phyloP scores from a whole-genome alignment of 306 rosid species.

The Amphicarpaea edgeworthii region DNA sequence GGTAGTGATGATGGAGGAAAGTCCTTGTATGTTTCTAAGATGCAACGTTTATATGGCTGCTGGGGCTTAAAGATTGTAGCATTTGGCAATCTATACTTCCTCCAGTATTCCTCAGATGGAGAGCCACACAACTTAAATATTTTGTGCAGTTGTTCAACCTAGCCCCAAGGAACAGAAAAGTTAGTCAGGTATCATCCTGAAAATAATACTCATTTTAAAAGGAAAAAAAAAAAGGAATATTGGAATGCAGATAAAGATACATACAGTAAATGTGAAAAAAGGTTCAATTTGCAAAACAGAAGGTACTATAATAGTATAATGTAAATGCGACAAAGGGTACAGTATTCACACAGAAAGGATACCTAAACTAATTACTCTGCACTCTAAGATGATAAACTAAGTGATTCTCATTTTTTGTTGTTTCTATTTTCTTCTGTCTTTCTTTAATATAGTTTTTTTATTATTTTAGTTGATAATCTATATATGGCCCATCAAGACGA shows the following conservation, averaged over 20 bases:
- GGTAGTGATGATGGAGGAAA: constrained; percentile 79
- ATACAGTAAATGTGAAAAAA: constrained; percentile 22
- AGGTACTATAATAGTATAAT: neutral
- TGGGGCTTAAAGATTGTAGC: constrained; percentile 98
- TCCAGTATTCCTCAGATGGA: constrained; percentile 97
- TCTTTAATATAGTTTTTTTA: constrained; percentile 24
- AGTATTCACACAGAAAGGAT: constrained; percentile 19
- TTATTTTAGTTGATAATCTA: constrained; percentile 22
- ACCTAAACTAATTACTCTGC: constrained; percentile 1
- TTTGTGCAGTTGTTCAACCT: constrained; percentile 99
- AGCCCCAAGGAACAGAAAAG: constrained; percentile 46
- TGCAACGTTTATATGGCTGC: constrained; percentile 84
- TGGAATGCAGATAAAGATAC: constrained; percentile 18
- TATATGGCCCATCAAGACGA: constrained; percentile 23
- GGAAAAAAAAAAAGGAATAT: neutral
- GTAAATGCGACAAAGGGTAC: constrained; percentile 1
- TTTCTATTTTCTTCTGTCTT: constrained; percentile 8
- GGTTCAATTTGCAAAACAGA: constrained; percentile 12
- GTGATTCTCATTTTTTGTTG: constrained; percentile 18
- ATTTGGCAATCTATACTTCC: constrained; percentile 90
- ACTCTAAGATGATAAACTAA: constrained; percentile 9
- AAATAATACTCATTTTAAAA: constrained; percentile 27
- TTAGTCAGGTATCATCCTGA: constrained; percentile 51
- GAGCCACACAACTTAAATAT: constrained; percentile 98
- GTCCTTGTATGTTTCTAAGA: constrained; percentile 84